A percentile compares a stretch with the other conserved stretches of the same genome.
phyloP scores from a whole-genome alignment of 1,139 yeast genomes.

The Pichia sp. region DNA sequence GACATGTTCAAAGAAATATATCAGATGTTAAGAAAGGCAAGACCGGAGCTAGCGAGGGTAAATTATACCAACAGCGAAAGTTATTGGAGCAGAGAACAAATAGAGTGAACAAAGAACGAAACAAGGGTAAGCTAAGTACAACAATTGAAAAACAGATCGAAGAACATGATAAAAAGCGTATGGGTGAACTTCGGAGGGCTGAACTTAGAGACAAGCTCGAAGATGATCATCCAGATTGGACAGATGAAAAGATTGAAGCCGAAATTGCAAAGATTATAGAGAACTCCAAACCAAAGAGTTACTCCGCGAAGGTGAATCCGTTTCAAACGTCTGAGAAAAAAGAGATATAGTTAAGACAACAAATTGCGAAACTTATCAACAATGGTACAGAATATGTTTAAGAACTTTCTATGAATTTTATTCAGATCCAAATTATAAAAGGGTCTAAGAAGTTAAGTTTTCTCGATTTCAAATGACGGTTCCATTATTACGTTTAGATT shows the following conservation, averaged over 20 bases:
- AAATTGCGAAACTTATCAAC: too few relatives aligned
- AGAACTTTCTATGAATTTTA: too few relatives aligned
- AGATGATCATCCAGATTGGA: conserved; percentile 27
- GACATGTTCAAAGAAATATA: conserved; percentile 49
- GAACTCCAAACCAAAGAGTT: too few relatives aligned
- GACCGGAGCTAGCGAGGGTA: conserved; percentile 23
- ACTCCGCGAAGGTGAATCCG: too few relatives aligned
- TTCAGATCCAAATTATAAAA: too few relatives aligned
- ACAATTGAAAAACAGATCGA: conserved; percentile 29
- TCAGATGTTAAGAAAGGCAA: conserved; percentile 24
- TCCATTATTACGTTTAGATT: too few relatives aligned
- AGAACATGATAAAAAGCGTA: conserved; percentile 40
- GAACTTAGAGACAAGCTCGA: conserved; percentile 50
- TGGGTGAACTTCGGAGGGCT: conserved; percentile 45
- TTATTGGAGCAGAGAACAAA: conserved; percentile 14
- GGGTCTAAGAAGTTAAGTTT: too few relatives aligned
- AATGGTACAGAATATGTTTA: too few relatives aligned
- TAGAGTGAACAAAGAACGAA: conserved; percentile 16
- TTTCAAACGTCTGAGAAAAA: too few relatives aligned
- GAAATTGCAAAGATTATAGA: not conserved
- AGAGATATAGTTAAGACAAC: too few relatives aligned
- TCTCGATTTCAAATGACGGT: too few relatives aligned
- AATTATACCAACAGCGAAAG: conserved; percentile 30
- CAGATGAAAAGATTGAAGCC: conserved; percentile 17
- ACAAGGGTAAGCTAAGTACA: conserved; percentile 16